Conservation (phyloP, 2,329 filamentous ascomycete species). For the Phaeosphaeriaceae sp. region DNA sequence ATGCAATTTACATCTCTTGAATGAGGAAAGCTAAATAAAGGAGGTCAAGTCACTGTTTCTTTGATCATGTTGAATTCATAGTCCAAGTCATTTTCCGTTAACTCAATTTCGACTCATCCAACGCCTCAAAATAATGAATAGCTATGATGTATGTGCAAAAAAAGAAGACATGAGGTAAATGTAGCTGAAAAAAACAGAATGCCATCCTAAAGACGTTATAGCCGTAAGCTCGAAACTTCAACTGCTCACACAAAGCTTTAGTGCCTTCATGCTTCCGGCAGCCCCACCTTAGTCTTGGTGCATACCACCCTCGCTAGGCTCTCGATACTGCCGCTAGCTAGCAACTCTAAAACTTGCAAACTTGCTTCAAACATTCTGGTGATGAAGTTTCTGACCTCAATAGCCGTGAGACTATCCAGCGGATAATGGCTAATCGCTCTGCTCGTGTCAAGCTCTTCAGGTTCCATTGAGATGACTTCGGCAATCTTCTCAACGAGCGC, state of each 20-base stretch:
- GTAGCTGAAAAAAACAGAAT: no score
- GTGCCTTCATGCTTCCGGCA: not conserved
- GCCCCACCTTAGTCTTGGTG: not conserved
- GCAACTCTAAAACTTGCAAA: slow-evolving; percentile 62
- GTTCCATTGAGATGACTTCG: slow-evolving; percentile 30
- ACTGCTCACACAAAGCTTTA: not conserved
- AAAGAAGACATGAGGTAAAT: no score
- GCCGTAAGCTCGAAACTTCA: not conserved
- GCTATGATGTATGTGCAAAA: no score
- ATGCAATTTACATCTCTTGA: no score
- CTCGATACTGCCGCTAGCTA: slow-evolving; percentile 49
- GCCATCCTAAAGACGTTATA: no score
- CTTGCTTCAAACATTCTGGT: slow-evolving; percentile 54
- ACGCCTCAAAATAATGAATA: no score
- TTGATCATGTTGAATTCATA: no score
- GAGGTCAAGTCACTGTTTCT: no score
- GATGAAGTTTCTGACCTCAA: slow-evolving; percentile 42
- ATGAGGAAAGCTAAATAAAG: no score
- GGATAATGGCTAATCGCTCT: slow-evolving; percentile 29
- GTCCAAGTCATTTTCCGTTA: no score
- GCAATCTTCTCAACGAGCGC: slow-evolving; percentile 35
- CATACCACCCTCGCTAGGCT: slow-evolving; percentile 1
- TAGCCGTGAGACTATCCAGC: slow-evolving; percentile 38
- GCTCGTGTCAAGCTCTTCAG: slow-evolving; percentile 32
- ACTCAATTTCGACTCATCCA: no score